Evolutionary conservation across 2,329 filamentous ascomycete species (phyloP), one percentile per base, ranked within the genome.

Genomic region (Colletotrichum scovillei): DNA sequence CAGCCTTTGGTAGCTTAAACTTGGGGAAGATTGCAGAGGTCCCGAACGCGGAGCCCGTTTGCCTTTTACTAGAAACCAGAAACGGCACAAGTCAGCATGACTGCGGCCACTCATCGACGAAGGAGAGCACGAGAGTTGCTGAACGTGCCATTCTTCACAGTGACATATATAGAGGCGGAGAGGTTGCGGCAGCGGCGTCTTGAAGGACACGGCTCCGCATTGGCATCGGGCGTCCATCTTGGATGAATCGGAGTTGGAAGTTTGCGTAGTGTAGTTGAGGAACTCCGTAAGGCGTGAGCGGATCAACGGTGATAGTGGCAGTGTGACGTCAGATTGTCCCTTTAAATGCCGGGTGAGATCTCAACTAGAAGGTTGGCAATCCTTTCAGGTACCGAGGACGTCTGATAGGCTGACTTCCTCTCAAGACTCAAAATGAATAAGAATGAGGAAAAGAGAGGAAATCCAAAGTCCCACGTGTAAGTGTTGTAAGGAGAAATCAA

Each of bases 121-220:
- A 32, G 30, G 30, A 32, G 30, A 1, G 9, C 4, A 32, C 9
- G 30, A 32, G 1, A 32, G 30, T 32, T 32, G 30, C 8, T 32
- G 30, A 32, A 32, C 42, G 8, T 49, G 42, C 42, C 92, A 94
- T 79, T 92, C 88, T 68, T 85, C 82, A 81, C 92, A 94, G 82
- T 94, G 92, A 82, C 92, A 94, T 79, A 93, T 90, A 80, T 92
- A 94, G 63, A 93, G 83, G n/a, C 88, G 88, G 56, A 92, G 82
- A 0, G 92, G 92, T 70, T 88, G 84, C 4, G 86, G 80, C 0
- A 88, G 82, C 1, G 92, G 91, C 35, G 91, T 93, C 74, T 84
- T 88, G 84, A 94, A 94, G 49, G 79, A 78, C 66, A 93, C 86
- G 19, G 87, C 82, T 65, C 90, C 90, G 83, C 92, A 94, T 80